A percentile compares a stretch with the other conserved stretches of the same genome.
Conservation (phyloP, 371 early-diverging fungal genomes). For the Lichtheimia corymbifera region DNA sequence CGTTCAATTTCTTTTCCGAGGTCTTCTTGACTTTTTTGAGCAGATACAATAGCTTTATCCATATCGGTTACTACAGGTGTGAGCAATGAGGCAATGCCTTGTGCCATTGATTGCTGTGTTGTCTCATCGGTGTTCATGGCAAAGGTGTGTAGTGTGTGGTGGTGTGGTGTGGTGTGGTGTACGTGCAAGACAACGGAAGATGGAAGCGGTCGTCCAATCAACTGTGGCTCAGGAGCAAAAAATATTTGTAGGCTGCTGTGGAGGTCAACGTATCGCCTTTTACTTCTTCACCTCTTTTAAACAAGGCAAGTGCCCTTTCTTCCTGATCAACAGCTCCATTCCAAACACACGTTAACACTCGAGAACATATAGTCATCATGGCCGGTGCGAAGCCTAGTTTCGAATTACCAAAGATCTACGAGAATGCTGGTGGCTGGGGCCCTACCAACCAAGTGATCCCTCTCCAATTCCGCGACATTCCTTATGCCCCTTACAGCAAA, state of each 20-base stretch:
- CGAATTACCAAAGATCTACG: conserved; percentile 69
- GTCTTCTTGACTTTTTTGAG: conserved; percentile 54
- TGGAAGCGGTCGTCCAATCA: too few relatives aligned
- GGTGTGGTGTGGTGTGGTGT: too few relatives aligned
- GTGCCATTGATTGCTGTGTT: conserved; percentile 9
- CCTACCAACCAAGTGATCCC: conserved; percentile 59
- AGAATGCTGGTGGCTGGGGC: conserved; percentile 81
- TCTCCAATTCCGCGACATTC: conserved; percentile 80
- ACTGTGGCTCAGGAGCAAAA: too few relatives aligned
- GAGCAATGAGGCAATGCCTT: conserved; percentile 47
- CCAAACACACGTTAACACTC: too few relatives aligned
- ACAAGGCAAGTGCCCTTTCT: too few relatives aligned
- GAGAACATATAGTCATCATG: conserved; percentile 8
- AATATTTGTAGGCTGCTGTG: too few relatives aligned
- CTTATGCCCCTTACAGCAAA: conserved; percentile 95
- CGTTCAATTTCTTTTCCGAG: conserved; percentile 62
- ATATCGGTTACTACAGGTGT: conserved; percentile 55
- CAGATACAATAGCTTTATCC: conserved; percentile 53
- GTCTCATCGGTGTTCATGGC: too few relatives aligned
- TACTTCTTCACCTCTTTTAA: too few relatives aligned
- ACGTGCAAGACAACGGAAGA: too few relatives aligned
- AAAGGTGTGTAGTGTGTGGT: too few relatives aligned
- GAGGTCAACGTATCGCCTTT: too few relatives aligned
- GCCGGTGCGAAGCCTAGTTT: conserved; percentile 48
- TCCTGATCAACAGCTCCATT: too few relatives aligned